Percentiles rank a stretch among this genome's conserved stretches.
These are phyloP conservation scores for Fusarium odoratissimum DNA, from an alignment of 2,329 filamentous ascomycete species.

Conservation along the genomic window DNA sequence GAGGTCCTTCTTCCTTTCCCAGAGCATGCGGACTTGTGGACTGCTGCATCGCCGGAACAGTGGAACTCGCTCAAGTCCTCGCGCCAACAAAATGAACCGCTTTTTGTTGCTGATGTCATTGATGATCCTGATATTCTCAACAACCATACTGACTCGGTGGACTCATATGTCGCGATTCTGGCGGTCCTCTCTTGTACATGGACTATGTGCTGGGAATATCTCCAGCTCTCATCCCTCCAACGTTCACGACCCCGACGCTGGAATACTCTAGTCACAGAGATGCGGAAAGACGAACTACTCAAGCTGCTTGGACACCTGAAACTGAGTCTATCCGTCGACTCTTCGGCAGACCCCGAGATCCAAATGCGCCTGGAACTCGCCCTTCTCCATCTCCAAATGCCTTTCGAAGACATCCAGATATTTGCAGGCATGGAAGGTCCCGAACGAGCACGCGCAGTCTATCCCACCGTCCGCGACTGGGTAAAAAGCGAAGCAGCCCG, in stretches of 20 bases:
- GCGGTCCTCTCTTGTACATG: constrained; percentile 42
- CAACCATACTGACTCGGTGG: constrained; percentile 14
- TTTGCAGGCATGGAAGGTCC: constrained; percentile 57
- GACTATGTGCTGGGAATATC: constrained; percentile 47
- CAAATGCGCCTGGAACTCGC: constrained; percentile 49
- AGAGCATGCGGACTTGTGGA: constrained; percentile 40
- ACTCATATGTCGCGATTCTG: constrained; percentile 11
- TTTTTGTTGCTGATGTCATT: constrained; percentile 15
- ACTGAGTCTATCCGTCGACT: not conserved
- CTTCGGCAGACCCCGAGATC: constrained; percentile 33
- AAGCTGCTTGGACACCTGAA: constrained; percentile 42
- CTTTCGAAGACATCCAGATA: constrained; percentile 56
- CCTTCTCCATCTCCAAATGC: constrained; percentile 53
- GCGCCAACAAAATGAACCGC: not conserved
- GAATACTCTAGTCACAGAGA: constrained; percentile 44
- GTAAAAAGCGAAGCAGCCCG: constrained; percentile 51
- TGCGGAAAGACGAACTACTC: constrained; percentile 46
- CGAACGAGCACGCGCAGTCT: constrained; percentile 51
- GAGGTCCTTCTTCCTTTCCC: constrained; percentile 46
- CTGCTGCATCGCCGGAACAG: constrained; percentile 39
- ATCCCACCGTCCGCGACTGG: constrained; percentile 52
- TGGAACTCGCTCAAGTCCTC: constrained; percentile 33
- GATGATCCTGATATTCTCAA: constrained; percentile 39
- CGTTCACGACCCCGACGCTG: constrained; percentile 39
- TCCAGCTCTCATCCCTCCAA: constrained; percentile 45